Conservation (phyloP, 192 early-diverging fungal species). For the Podila epigama region DNA sequence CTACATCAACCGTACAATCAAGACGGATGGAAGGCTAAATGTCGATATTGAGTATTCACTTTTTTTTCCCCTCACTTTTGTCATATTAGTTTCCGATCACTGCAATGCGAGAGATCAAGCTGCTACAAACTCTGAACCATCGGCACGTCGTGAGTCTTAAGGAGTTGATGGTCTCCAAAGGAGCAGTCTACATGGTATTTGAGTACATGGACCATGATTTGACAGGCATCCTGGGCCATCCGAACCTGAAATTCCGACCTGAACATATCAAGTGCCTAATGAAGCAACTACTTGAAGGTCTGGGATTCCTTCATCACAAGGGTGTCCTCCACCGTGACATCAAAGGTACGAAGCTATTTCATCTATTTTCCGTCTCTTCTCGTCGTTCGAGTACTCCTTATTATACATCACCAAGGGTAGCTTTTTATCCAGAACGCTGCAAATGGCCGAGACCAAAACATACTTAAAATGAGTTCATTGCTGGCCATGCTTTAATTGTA, state of each 20-base stretch:
- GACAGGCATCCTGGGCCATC: conserved; percentile 77
- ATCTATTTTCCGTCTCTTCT: too few species aligned
- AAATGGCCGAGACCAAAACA: too few species aligned
- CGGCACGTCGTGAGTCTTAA: conserved; percentile 75
- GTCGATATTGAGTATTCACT: neutral
- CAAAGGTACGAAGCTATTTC: conserved; percentile 67
- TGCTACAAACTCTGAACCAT: conserved; percentile 73
- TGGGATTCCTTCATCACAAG: conserved; percentile 84
- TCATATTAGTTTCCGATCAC: conserved; percentile 77
- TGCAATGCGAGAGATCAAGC: conserved; percentile 85
- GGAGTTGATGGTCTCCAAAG: conserved; percentile 78
- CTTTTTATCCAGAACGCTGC: too few species aligned
- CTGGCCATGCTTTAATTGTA: conserved; percentile 2
- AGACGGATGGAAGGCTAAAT: neutral
- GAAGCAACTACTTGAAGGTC: conserved; percentile 85
- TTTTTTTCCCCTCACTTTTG: neutral
- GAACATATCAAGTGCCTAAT: conserved; percentile 88
- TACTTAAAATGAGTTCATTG: neutral
- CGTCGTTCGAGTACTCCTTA: too few species aligned
- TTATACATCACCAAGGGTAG: too few species aligned
- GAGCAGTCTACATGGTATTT: conserved; percentile 83
- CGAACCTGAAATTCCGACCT: conserved; percentile 70
- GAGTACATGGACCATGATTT: conserved; percentile 92
- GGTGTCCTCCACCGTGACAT: conserved; percentile 92
- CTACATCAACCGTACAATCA: too few species aligned